A percentile compares a stretch with the other conserved stretches of the same genome.
Evolutionary conservation across 2,329 filamentous ascomycete genomes (phyloP).

Genomic region (Fusarium oligoseptatum): DNA sequence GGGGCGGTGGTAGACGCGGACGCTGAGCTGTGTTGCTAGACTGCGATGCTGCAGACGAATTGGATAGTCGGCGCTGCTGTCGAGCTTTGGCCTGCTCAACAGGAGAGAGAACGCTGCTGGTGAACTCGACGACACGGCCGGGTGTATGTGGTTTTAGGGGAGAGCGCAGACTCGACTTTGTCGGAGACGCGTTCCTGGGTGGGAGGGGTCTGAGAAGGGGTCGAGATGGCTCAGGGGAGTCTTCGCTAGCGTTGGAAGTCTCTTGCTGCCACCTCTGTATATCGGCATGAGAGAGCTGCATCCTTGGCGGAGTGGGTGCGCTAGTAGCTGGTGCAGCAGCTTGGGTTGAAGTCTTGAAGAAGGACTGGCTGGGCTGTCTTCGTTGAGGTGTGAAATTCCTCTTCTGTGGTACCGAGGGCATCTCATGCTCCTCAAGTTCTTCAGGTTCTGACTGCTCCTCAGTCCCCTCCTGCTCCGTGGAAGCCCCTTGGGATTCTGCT

Average conservation of each 20-base stretch:
- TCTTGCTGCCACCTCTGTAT: constrained; percentile 59
- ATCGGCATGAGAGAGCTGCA: constrained; percentile 58
- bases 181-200: constrained; percentile 65
- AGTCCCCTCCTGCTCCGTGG: constrained; percentile 5
- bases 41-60: constrained; percentile 38
- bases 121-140: constrained; percentile 71
- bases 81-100: constrained; percentile 55
- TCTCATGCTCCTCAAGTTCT: constrained; percentile 50
- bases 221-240: constrained; percentile 54
- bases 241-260: constrained; percentile 54
- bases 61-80: constrained; percentile 49
- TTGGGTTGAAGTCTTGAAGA: constrained; percentile 54
- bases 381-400: constrained; percentile 62
- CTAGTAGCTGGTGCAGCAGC: constrained; percentile 35
- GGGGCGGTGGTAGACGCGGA: constrained; percentile 17
- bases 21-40: constrained; percentile 24
- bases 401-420: constrained; percentile 60
- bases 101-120: constrained; percentile 63
- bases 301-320: constrained; percentile 53
- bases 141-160: constrained; percentile 70
- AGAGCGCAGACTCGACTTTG: constrained; percentile 69
- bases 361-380: constrained; percentile 51
- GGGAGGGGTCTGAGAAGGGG: constrained; percentile 63
- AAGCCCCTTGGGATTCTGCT: background rate
- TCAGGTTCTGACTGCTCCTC: constrained; percentile 8